Base-by-base conservation (phyloP, 2,329 filamentous ascomycete genomes). In the Aspergillus fumigatiaffinis region DNA sequence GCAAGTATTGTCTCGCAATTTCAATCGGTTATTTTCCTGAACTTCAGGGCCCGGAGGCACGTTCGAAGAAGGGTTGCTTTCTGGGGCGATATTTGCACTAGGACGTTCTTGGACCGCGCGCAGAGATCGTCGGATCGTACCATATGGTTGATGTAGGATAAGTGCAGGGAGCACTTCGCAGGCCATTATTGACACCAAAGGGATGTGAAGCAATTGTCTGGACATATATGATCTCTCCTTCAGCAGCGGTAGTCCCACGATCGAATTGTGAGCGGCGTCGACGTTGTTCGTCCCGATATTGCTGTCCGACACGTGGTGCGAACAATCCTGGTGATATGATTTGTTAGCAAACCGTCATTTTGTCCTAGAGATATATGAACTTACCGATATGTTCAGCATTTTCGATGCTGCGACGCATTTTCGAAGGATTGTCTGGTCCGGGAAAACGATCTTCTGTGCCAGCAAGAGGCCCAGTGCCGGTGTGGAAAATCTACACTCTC, bases 391-490 rank as follows among this genome's bases (percentile, higher is more conserved):
- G 87, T 70, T 91, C 88, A 1, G 91, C 91, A 71, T 94, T 95
- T 71, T 95, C 90, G 59, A 90, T 88, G 64, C 90, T 94, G 59
- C 92, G 84, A 76, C 91, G 89, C 81, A 94, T 88, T 77, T 96
- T 96, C 0, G 89, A 90, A 55, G 86, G 83, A 68, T 96, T 96
- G 76, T 96, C 91, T 0, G 91, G 88, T 1, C 79, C 78, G 0
- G 91, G 91, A 66, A 96, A 96, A 0, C 78, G 71, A 64, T 91
- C 87, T 73, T 95, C 90, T 32, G 84, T 78, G 2, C 91, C 91
- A 53, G 86, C 82, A 55, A 85, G 69, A 52, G 79, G 77, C 8
- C 79, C 77, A 32, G 69, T 71, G 23, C 75, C 70, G 44, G 82
- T 81, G 59, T 79, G 77, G 73, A 83, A 87, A n/a, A 84, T 71